Evolutionary conservation across 768 basidiomycete species (phyloP), one percentile per base, ranked within the genome.

Genomic region (Termitomyces sp.): DNA sequence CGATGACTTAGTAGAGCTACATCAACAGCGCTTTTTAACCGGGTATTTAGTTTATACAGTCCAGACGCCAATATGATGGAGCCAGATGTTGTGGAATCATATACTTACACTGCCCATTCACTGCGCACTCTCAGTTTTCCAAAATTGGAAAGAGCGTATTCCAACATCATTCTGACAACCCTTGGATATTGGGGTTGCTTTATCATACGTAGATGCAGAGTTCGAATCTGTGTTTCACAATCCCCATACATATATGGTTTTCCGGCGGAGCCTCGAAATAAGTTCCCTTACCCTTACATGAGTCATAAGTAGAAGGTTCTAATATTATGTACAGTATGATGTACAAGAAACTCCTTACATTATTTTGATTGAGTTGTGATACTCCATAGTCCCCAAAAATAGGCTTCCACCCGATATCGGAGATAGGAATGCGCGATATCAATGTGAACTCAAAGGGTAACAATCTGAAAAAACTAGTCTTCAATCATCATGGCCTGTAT

Each of bases 341-440:
- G 33, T 23, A 35, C 47, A 48, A 33, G 27, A 29, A 11, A 29
- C 29, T 7, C 33, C n/a, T 2, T 7, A 13, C 2, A 32, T 20
- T 23, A 20, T 33, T 33, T 33, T 47, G 46, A 48, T 48, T 33
- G 46, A 48, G 46, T 48, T 47, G 12, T 45, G 44, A 45, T 46
- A 29, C 15, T 3, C 13, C 31, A 7, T 5, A 3, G 20, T 46
- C 15, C 18, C 22, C 18, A 7, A 31, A n/a, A 31, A 18, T 27
- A 31, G 10, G 29, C 31, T 20, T 20, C 23, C 20, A 0, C 12
- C 5, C 18, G 29, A 29, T 29, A 15, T 9, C 16, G 13, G 23
- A 2, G 13, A 25, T 29, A 9, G 29, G 9, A 29, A 29, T 4
- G 29, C 29, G n/a, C n/a, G n/a, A n/a, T n/a, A n/a, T n/a, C n/a